Base-by-base conservation (phyloP, 1,139 yeast genomes). In the Protomyces pachydermus region DNA sequence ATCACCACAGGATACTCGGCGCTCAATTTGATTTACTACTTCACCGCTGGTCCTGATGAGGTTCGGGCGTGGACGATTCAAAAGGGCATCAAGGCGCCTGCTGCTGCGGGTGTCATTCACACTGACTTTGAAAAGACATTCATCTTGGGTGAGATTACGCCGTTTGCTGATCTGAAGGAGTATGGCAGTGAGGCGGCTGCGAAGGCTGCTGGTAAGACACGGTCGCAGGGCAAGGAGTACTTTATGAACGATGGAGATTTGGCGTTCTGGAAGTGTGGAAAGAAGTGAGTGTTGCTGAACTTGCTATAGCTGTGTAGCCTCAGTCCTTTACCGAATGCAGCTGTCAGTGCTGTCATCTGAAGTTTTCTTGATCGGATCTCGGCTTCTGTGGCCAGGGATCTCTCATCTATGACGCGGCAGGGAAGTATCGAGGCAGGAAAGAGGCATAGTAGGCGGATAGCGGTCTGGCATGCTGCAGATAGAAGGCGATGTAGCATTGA, bases 181-280 rank as follows among this genome's bases (percentile, higher is more conserved):
- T 81, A 79, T 70, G 79, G 78, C 18, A 96, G 88, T 74, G 98
- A 93, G 76, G 80, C 80, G 66, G 82, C 89, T 65, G 96, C 91
- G 72, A 88, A 87, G 79, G 87, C 98, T 66, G 91, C 91, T 67
- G 98, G 98, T 79, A 93, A 93, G 79, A 84, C 93, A 74, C 78
- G 84, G 77, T 88, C 83, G 75, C 93, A 93, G 85, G 99, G 99
- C 82, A 95, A 93, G 79, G 98, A 91, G 71, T 93, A 95, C 75
- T 93, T 84, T 69, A 97, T 95, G 69, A 91, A 86, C 76, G 90
- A 86, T 70, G 90, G 97, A 76, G 98, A 91, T 76, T 82, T 93
- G 72, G 86, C 91, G 72, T 91, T 87, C 80, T 88, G 66, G 68
- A 50, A 35, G n/a, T 25, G 37, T 9, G 34, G 54, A n/a, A 50